These are phyloP conservation scores for Phytophthora tubulina DNA, from an alignment of 352 stramenopile species.

Conservation along the genomic window DNA sequence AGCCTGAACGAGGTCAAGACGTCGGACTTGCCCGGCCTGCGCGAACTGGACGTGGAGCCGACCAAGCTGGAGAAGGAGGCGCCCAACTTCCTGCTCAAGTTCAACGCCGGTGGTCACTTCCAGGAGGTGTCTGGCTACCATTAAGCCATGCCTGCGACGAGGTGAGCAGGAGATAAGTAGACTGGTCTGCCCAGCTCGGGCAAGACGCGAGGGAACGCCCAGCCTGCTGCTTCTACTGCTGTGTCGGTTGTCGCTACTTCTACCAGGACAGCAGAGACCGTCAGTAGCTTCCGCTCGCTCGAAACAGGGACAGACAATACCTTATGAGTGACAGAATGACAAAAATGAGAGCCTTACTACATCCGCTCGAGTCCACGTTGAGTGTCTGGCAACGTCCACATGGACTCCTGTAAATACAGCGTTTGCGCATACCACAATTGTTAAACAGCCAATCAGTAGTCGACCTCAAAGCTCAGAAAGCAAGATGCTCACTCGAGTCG, in stretches of 20 bases:
- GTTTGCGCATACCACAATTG: slow-evolving; percentile 31
- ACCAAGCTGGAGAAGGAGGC: slow-evolving; percentile 96
- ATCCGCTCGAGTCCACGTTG: slow-evolving; percentile 14
- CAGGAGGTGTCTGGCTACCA: slow-evolving; percentile 91
- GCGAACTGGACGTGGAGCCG: slow-evolving; percentile 88
- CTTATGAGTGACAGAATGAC: slow-evolving; percentile 51
- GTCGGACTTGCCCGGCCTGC: slow-evolving; percentile 76
- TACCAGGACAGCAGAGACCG: slow-evolving; percentile 10
- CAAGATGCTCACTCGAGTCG: slow-evolving; percentile 32
- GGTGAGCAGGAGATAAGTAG: slow-evolving; percentile 3
- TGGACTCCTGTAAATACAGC: background rate
- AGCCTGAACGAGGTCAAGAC: slow-evolving; percentile 88
- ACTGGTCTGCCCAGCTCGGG: slow-evolving; percentile 5
- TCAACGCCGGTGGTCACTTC: slow-evolving; percentile 96
- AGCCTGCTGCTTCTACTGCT: slow-evolving; percentile 20
- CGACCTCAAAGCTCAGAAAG: slow-evolving; percentile 9
- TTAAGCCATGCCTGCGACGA: slow-evolving; percentile 46
- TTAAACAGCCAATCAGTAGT: background rate
- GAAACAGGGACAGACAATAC: slow-evolving; percentile 32
- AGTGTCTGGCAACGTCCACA: slow-evolving; percentile 7
- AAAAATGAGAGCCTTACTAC: slow-evolving; percentile 35
- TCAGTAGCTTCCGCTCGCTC: slow-evolving; percentile 15
- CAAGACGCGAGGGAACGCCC: slow-evolving; percentile 30
- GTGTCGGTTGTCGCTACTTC: slow-evolving; percentile 9
- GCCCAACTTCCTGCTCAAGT: slow-evolving; percentile 96